Evolutionary conservation across 2,329 filamentous ascomycete genomes (phyloP).

Genomic region (Arthrobotrys iridis): DNA sequence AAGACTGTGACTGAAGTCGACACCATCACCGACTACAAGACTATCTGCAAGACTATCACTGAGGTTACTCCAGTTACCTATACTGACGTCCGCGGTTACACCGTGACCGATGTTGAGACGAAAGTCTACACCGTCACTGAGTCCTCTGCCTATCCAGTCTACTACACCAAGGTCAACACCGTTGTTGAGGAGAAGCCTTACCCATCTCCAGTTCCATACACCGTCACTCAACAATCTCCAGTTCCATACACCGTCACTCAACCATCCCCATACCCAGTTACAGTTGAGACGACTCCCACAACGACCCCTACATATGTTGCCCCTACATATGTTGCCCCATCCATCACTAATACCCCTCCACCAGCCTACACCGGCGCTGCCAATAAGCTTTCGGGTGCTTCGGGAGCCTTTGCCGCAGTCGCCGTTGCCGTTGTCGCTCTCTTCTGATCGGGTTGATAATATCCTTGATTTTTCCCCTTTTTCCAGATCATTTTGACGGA

Average conservation of each 20-base stretch:
- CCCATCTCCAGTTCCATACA: conserved; percentile 4
- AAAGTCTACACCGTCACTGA: conserved; percentile 36
- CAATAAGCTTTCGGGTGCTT: conserved; percentile 33
- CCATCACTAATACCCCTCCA: conserved; percentile 22
- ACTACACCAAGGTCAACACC: conserved; percentile 27
- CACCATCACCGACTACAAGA: conserved; percentile 14
- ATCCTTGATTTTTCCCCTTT: neutral
- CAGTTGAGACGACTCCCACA: conserved; percentile 2
- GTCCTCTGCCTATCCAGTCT: conserved; percentile 1
- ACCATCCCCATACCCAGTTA: conserved; percentile 1
- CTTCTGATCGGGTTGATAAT: conserved; percentile 18
- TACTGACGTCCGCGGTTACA: conserved; percentile 25
- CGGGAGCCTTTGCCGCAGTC: conserved; percentile 16
- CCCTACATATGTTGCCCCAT: conserved; percentile 16
- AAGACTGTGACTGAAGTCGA: conserved; percentile 35
- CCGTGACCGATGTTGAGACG: conserved; percentile 25
- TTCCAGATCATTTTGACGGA: neutral
- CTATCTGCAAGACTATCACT: conserved; percentile 15
- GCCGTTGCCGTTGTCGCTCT: conserved; percentile 14
- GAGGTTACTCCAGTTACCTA: conserved; percentile 30
- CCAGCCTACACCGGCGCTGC: conserved; percentile 32
- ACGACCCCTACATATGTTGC: conserved; percentile 11
- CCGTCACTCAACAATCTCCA: conserved; percentile 1
- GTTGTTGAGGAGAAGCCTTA: conserved; percentile 20
- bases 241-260: conserved; percentile 16